phyloP scores from a whole-genome alignment of 1,284 basidiomycete species.

The Trametes versicolor region DNA sequence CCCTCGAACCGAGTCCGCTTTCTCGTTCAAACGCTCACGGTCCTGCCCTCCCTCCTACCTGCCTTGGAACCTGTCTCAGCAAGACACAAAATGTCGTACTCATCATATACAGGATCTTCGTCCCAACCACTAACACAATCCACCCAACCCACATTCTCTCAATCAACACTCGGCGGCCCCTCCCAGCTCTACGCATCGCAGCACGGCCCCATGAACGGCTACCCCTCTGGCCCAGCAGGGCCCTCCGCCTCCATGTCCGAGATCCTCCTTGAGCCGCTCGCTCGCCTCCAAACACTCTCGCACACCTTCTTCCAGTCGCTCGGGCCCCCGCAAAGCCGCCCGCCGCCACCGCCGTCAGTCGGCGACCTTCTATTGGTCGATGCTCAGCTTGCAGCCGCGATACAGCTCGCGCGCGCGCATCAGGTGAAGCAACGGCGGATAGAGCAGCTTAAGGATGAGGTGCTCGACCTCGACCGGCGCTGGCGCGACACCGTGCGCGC shows the following conservation, averaged over 20 bases:
- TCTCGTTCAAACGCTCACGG: not conserved
- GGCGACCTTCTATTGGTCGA: conserved; percentile 70
- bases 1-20: too few relatives aligned
- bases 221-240: not conserved
- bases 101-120: conserved; percentile 14
- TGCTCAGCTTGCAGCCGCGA: conserved; percentile 64
- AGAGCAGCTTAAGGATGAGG: conserved; percentile 72
- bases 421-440: conserved; percentile 80
- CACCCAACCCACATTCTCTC: conserved; percentile 17
- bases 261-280: conserved; percentile 70
- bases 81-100: conserved; percentile 7
- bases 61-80: not conserved
- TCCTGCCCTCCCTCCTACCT: not conserved
- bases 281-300: conserved; percentile 69
- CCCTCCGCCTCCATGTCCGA: conserved; percentile 49
- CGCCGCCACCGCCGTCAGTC: conserved; percentile 69
- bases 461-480: conserved; percentile 68
- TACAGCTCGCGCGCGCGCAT: conserved; percentile 73
- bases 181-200: conserved; percentile 24
- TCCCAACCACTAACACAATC: conserved; percentile 13
- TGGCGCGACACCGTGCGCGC: conserved; percentile 74
- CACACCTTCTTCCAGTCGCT: conserved; percentile 77
- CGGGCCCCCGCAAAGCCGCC: conserved; percentile 68
- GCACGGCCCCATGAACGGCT: conserved; percentile 2
- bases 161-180: conserved; percentile 14